Evolutionary conservation across 2,329 filamentous ascomycete genomes (phyloP), one percentile per base, ranked within the genome.

Genomic region (Anisogramma anomala): DNA sequence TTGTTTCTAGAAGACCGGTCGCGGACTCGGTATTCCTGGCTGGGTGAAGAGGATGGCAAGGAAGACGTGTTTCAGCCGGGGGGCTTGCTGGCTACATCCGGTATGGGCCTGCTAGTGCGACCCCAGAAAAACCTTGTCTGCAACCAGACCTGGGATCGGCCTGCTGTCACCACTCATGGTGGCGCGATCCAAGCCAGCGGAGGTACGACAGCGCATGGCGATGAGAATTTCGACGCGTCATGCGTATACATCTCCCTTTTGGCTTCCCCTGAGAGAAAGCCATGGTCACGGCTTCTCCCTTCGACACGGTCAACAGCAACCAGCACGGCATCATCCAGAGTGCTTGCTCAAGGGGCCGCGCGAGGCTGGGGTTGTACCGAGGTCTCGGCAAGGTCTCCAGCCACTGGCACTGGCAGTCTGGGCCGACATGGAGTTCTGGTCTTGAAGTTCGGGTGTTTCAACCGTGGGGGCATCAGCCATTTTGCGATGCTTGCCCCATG

Each of bases 11-110:
- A 65, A 64, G 57, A n/a, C n/a, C n/a, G n/a, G n/a, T n/a, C n/a
- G n/a, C n/a, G n/a, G n/a, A n/a, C n/a, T n/a, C n/a, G n/a, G n/a
- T n/a, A n/a, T n/a, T n/a, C n/a, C n/a, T n/a, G n/a, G n/a, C n/a
- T n/a, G n/a, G n/a, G n/a, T n/a, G n/a, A n/a, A n/a, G n/a, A n/a
- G n/a, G 27, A 65, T 66, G 64, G 52, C 66, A 71, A 63, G 68
- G 65, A 63, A 58, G 52, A 61, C 55, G 57, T 65, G 69, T 72
- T 72, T 72, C 69, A 72, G 53, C 54, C 59, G 58, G 61, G 58
- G 55, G 65, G 63, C 57, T 47, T 49, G 48, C 48, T 49, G 31
- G 50, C 54, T 54, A 53, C 55, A 55, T 58, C 58, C 56, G 56
- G 59, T 59, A 61, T 54, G 53, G 53, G 49, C 48, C 48, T 50